Evolutionary conservation across 768 basidiomycete genomes (phyloP).

Genomic region (Trichaptum fuscoviolaceum): DNA sequence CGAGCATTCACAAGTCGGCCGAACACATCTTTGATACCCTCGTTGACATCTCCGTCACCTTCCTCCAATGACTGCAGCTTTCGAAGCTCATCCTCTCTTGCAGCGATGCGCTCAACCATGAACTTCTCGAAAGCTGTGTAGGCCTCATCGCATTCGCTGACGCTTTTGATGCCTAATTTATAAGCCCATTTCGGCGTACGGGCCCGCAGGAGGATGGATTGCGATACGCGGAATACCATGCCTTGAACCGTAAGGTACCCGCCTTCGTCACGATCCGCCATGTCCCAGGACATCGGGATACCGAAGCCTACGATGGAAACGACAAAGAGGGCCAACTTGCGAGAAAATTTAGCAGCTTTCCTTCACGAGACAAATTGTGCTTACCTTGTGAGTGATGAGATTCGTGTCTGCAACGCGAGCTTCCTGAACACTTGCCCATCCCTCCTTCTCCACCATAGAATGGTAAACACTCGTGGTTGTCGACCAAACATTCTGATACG

Average conservation of each 20-base stretch:
- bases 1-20: constrained; percentile 10
- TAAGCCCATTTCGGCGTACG: constrained; percentile 3
- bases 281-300: constrained; percentile 18
- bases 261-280: neutral
- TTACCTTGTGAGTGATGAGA: constrained; percentile 10
- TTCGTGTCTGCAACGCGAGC: constrained; percentile 12
- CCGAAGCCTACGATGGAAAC: constrained; percentile 26
- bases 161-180: neutral
- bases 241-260: neutral
- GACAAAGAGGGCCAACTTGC: constrained; percentile 18
- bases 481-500: constrained; percentile 39
- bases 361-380: constrained; percentile 2
- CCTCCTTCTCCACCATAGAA: constrained; percentile 34
- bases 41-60: constrained; percentile 9
- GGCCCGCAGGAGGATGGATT: neutral
- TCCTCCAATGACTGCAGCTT: neutral
- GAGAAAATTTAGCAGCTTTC: neutral
- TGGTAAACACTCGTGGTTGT: constrained; percentile 31
- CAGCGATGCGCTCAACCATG: neutral
- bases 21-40: constrained; percentile 9
- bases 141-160: neutral
- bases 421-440: constrained; percentile 18
- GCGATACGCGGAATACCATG: neutral
- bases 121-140: neutral
- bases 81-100: neutral